A percentile compares a stretch with the other conserved stretches of the same genome.
Evolutionary conservation across 1,284 basidiomycete genomes (phyloP).

Genomic region (Moniliella sp.): DNA sequence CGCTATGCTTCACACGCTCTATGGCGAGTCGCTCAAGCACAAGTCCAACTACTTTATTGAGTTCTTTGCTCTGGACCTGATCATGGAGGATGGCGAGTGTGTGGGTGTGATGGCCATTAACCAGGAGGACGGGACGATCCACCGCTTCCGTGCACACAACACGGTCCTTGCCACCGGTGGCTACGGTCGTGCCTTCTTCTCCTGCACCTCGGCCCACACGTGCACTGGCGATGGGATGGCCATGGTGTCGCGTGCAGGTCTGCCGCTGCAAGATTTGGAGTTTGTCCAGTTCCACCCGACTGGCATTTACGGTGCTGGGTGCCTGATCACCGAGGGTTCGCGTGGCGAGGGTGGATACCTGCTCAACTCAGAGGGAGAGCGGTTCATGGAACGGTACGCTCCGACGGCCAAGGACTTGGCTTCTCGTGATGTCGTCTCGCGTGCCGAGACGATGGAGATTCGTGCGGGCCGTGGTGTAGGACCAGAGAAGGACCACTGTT

Average conservation of each 20-base stretch:
- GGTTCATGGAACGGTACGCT: slow-evolving; percentile 97
- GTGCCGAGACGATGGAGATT: slow-evolving; percentile 96
- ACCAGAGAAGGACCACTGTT: slow-evolving; percentile 92
- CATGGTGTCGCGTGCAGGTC: slow-evolving; percentile 87
- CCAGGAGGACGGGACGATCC: slow-evolving; percentile 97
- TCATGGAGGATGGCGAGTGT: slow-evolving; percentile 96
- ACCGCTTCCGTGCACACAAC: slow-evolving; percentile 94
- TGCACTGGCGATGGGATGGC: slow-evolving; percentile 97
- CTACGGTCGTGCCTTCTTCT: slow-evolving; percentile 95
- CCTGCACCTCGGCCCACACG: slow-evolving; percentile 93
- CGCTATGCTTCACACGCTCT: slow-evolving; percentile 90
- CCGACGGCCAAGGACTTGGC: slow-evolving; percentile 98
- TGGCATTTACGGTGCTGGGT: slow-evolving; percentile 97
- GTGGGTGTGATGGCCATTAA: slow-evolving; percentile 96
- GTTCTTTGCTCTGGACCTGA: slow-evolving; percentile 81
- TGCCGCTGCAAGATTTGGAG: slow-evolving; percentile 89
- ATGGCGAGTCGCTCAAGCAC: slow-evolving; percentile 94
- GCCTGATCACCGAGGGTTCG: slow-evolving; percentile 94
- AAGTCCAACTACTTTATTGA: slow-evolving; percentile 99
- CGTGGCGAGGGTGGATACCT: slow-evolving; percentile 98
- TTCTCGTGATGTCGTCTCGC: slow-evolving; percentile 95
- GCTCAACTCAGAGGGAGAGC: slow-evolving; percentile 92
- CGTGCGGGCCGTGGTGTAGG: slow-evolving; percentile 97
- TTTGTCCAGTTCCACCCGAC: slow-evolving; percentile 99
- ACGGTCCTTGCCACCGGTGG: slow-evolving; percentile 95